Evolutionary conservation across 768 basidiomycete species (phyloP).

Genomic region (Asterophora parasitica): DNA sequence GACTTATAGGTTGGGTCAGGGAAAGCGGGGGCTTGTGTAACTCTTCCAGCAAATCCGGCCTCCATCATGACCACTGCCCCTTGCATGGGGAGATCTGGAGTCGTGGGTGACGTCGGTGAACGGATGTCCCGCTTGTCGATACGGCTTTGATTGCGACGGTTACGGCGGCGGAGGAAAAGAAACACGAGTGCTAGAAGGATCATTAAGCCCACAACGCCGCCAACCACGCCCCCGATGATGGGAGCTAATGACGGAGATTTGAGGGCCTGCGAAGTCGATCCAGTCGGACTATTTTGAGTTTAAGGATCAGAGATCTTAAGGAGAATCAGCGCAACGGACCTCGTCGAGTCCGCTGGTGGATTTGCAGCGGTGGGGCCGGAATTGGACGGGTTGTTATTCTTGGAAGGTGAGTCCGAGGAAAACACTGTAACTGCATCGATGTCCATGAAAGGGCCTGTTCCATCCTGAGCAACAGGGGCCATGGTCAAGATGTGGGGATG

Average conservation of each 20-base stretch:
- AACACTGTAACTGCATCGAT: slow-evolving; percentile 38
- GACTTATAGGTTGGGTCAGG: slow-evolving; percentile 24
- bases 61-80: slow-evolving; percentile 24
- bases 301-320: background rate
- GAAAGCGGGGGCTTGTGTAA: slow-evolving; percentile 13
- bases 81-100: slow-evolving; percentile 32
- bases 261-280: background rate
- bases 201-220: slow-evolving; percentile 22
- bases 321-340: slow-evolving; percentile 3
- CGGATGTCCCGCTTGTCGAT: slow-evolving; percentile 21
- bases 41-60: slow-evolving; percentile 17
- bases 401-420: slow-evolving; percentile 17
- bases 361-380: background rate
- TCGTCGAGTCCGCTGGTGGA: background rate
- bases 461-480: slow-evolving; percentile 25
- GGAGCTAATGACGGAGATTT: background rate
- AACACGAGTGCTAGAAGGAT: slow-evolving; percentile 17
- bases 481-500: slow-evolving; percentile 36
- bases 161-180: slow-evolving; percentile 22
- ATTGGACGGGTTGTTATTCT: background rate
- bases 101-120: slow-evolving; percentile 18
- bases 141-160: slow-evolving; percentile 7
- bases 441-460: slow-evolving; percentile 37
- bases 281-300: slow-evolving; percentile 3
- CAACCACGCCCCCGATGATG: slow-evolving; percentile 19